A percentile compares a stretch with the other conserved stretches of the same genome.
These are phyloP conservation scores for Histomonas meleagridis DNA, from an alignment of 208 protist genomes.

Conservation along the genomic window DNA sequence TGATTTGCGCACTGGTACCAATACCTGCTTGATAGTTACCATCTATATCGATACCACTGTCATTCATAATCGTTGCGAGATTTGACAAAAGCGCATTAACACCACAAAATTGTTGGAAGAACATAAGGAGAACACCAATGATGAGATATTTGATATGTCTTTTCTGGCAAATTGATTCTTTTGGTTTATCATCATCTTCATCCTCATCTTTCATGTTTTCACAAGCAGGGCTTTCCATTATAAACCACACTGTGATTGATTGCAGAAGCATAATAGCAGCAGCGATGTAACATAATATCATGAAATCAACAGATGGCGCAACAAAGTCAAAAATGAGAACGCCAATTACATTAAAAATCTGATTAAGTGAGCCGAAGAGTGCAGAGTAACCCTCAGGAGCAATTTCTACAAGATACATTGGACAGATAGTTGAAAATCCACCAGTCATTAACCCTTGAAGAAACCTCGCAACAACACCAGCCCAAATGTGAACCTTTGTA, in stretches of 20 bases:
- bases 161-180: not conserved
- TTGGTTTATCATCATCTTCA: not conserved
- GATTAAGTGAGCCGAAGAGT: not conserved
- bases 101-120: not conserved
- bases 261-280: not conserved
- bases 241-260: not conserved
- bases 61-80: not conserved
- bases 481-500: not conserved
- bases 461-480: not conserved
- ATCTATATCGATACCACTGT: not conserved
- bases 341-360: not conserved
- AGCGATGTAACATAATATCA: not conserved
- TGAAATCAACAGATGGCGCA: not conserved
- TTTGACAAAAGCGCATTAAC: not conserved
- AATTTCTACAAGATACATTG: conserved; percentile 15
- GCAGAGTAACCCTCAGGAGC: not conserved
- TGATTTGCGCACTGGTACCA: not conserved
- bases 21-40: not conserved
- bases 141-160: not conserved
- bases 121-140: not conserved
- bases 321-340: not conserved
- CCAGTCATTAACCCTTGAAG: not conserved
- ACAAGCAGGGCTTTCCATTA: not conserved
- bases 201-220: not conserved
- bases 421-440: not conserved